These are phyloP conservation scores for Colletotrichum higginsianum DNA, from an alignment of 2,329 filamentous ascomycete genomes.

Conservation along the genomic window DNA sequence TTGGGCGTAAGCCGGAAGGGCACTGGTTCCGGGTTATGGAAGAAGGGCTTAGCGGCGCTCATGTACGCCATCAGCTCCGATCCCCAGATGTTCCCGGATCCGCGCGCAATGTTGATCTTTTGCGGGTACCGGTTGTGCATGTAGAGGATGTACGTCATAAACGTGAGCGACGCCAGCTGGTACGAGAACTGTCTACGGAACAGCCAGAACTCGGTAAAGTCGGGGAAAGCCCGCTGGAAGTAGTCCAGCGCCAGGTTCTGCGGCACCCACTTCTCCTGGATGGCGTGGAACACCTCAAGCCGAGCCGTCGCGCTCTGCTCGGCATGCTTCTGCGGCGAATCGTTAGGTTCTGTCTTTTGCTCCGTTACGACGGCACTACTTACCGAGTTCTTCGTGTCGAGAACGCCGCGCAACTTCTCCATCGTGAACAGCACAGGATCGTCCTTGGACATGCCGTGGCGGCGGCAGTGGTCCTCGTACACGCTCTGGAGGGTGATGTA, in stretches of 20 bases:
- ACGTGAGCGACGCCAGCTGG: conserved; percentile 93
- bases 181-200: conserved; percentile 98
- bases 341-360: conserved; percentile 42
- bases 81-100: conserved; percentile 94
- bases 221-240: conserved; percentile 89
- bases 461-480: conserved; percentile 95
- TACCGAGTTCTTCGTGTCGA: conserved; percentile 76
- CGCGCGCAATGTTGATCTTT: conserved; percentile 92
- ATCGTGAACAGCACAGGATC: conserved; percentile 96
- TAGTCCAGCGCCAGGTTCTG: conserved; percentile 87
- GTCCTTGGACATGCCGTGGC: conserved; percentile 90
- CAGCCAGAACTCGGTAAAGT: conserved; percentile 96
- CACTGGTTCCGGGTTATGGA: conserved; percentile 95
- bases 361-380: conserved; percentile 48
- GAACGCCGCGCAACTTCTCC: conserved; percentile 87
- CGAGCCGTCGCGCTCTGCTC: conserved; percentile 82
- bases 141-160: conserved; percentile 98
- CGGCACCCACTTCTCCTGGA: conserved; percentile 94
- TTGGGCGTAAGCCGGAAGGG: conserved; percentile 98
- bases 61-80: conserved; percentile 94
- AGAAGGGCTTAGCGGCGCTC: conserved; percentile 86
- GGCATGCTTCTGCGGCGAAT: conserved; percentile 68
- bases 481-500: conserved; percentile 96
- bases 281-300: conserved; percentile 93
- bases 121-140: conserved; percentile 97